phyloP scores from a whole-genome alignment of 1,284 basidiomycete species.

The Mycosarcoma maydis region DNA sequence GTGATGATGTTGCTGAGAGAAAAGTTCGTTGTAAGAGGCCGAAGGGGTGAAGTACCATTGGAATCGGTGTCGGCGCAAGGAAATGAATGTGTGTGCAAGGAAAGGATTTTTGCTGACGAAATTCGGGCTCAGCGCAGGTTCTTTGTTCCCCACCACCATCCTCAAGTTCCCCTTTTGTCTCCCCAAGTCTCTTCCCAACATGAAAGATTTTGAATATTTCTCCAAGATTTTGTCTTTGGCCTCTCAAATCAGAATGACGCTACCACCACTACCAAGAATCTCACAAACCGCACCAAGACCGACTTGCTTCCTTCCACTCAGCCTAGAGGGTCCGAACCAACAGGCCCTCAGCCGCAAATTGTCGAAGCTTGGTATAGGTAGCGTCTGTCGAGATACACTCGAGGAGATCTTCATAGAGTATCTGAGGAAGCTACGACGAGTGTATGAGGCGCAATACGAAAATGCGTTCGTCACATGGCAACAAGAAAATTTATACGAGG shows the following conservation, averaged over 20 bases:
- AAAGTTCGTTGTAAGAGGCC: too few relatives aligned
- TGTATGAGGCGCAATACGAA: not conserved
- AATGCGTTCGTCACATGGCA: constrained; percentile 1
- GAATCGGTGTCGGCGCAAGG: not conserved
- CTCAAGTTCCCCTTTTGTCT: too few relatives aligned
- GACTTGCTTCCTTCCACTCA: not conserved
- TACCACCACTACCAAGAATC: not conserved
- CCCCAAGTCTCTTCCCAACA: not conserved
- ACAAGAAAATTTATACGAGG: not conserved
- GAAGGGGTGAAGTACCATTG: not conserved
- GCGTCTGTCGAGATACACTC: not conserved
- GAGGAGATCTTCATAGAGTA: not conserved
- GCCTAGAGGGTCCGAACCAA: not conserved
- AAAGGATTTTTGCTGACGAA: not conserved
- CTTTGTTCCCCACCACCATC: not conserved
- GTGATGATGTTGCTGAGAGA: not conserved
- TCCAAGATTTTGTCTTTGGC: not conserved
- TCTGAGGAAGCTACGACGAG: not conserved
- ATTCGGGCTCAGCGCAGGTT: not conserved
- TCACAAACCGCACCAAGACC: not conserved
- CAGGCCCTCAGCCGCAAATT: not conserved
- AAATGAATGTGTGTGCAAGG: too few relatives aligned
- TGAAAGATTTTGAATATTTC: not conserved
- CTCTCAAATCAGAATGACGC: not conserved
- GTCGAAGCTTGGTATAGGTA: not conserved